These are phyloP conservation scores for Allomyces macrogynus DNA, from an alignment of 192 early-diverging fungal species.

Conservation along the genomic window DNA sequence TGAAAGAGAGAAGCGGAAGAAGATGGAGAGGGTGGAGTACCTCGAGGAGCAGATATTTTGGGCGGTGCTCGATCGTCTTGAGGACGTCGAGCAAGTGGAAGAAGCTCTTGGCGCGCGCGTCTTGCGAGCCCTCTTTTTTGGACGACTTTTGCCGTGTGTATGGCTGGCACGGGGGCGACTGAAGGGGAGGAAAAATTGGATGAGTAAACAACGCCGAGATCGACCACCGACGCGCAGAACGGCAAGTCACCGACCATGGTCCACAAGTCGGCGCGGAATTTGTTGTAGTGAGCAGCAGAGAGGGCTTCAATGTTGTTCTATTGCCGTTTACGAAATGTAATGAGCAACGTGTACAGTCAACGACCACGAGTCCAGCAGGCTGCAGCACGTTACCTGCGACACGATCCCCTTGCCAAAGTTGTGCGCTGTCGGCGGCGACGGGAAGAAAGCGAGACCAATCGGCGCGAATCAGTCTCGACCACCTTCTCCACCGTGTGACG, in stretches of 20 bases:
- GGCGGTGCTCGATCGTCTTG: background rate
- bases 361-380: too few relatives aligned
- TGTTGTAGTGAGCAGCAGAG: background rate
- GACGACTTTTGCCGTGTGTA: background rate
- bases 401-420: too few relatives aligned
- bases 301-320: background rate
- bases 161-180: background rate
- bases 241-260: background rate
- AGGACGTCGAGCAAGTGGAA: background rate
- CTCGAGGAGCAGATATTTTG: background rate
- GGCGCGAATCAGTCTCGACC: too few relatives aligned
- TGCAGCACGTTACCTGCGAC: too few relatives aligned
- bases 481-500: too few relatives aligned
- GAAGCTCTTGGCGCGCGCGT: background rate
- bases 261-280: background rate
- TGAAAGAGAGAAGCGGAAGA: too few relatives aligned
- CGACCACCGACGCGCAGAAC: background rate
- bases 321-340: too few relatives aligned
- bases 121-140: background rate
- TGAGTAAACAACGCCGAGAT: background rate
- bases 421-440: too few relatives aligned
- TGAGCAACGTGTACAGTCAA: too few relatives aligned
- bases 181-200: background rate
- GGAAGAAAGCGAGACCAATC: too few relatives aligned
- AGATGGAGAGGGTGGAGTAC: too few relatives aligned